Conservation (phyloP, 306 rosid genomes). For the Trichosanthes cucumerina region DNA sequence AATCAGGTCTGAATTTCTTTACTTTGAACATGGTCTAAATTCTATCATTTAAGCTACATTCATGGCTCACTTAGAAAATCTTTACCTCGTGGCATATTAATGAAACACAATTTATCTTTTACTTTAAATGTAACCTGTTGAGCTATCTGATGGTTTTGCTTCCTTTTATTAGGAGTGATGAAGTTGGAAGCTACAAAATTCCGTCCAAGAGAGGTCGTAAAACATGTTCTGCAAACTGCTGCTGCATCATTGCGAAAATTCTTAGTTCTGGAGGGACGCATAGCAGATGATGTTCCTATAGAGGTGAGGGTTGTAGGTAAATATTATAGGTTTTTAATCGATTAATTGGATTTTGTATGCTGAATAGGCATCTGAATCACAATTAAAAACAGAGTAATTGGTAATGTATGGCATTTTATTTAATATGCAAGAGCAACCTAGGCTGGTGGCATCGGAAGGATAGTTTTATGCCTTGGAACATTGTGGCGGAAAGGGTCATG, state of each 20-base stretch:
- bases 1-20: slow-evolving; percentile 53
- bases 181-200: slow-evolving; percentile 86
- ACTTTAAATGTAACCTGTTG: not conserved
- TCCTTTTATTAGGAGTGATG: slow-evolving; percentile 61
- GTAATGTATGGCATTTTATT: not conserved
- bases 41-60: not conserved
- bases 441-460: not conserved
- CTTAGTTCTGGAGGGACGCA: slow-evolving; percentile 78
- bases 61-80: not conserved
- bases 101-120: not conserved
- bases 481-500: not conserved
- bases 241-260: slow-evolving; percentile 88
- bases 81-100: not conserved
- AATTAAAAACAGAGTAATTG: not conserved
- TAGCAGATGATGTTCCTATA: slow-evolving; percentile 77
- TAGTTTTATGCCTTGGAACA: not conserved
- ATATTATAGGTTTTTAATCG: not conserved
- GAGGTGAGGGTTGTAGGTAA: slow-evolving; percentile 43
- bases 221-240: slow-evolving; percentile 91
- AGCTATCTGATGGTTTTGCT: not conserved
- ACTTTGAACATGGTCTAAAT: not conserved
- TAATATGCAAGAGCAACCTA: not conserved
- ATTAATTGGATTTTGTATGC: not conserved
- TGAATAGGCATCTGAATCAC: not conserved
- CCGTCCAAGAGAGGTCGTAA: slow-evolving; percentile 77